Evolutionary conservation across 2,329 filamentous ascomycete genomes (phyloP), one percentile per base, ranked within the genome.

Genomic region (Neonectria sp.): DNA sequence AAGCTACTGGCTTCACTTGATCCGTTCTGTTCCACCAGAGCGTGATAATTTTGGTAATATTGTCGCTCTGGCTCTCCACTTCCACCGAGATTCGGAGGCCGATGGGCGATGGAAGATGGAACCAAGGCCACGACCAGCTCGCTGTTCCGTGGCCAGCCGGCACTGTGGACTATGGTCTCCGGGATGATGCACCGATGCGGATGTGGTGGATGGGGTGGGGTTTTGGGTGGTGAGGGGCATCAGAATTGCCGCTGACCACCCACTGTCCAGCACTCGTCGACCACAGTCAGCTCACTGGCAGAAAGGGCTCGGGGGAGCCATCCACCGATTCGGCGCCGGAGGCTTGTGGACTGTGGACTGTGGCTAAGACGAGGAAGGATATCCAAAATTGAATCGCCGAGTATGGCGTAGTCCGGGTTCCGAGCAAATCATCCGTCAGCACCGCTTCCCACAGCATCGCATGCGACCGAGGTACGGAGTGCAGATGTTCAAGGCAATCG

Each of bases 21-120:
- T 53, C 67, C 59, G 17, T 60, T 68, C 58, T 64, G 70, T 71
- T 70, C 70, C 72, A 71, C 72, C 29, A 65, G 60, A 69, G 31
- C 56, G 60, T 21, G 27, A 48, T 27, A 56, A 56, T 29, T 60
- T 64, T 46, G 40, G 40, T 45, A 45, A 45, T 33, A 29, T 51
- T 29, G 33, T 43, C 25, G 55, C 27, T 33, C 37, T 51, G 58
- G 48, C 59, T 67, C 55, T 72, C 56, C 61, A 65, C 51, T 66
- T 67, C 68, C 61, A 70, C 73, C 68, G 73, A 70, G 57, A 15
- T 67, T 71, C 73, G 73, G 73, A 72, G 53, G 63, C 67, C 58
- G 62, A 70, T 70, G 58, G 25, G 24, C 49, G 17, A 58, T 51
- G 33, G 51, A 27, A 33, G 35, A 43, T 17, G 46, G 13, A 51